These are phyloP conservation scores for Metschnikowia proteae DNA, from an alignment of 805 yeast species.

Conservation along the genomic window DNA sequence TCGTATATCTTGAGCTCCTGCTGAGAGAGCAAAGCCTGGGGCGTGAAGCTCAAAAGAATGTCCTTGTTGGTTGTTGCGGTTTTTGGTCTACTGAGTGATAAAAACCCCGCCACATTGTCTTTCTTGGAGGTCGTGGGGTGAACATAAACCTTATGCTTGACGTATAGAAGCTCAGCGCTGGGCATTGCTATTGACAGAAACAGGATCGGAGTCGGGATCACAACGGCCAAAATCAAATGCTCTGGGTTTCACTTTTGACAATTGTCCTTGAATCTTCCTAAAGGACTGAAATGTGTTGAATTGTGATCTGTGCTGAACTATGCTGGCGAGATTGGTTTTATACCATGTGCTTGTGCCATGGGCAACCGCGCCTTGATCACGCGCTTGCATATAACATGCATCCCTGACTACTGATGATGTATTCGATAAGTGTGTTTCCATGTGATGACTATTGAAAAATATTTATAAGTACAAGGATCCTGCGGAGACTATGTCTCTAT, in stretches of 20 bases:
- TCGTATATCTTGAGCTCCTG: slow-evolving; percentile 47
- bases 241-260: too few relatives aligned
- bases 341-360: not conserved
- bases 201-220: slow-evolving; percentile 13
- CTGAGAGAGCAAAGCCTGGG: slow-evolving; percentile 47
- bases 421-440: too few relatives aligned
- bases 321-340: not conserved
- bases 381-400: not conserved
- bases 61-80: slow-evolving; percentile 47
- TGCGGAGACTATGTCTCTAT: slow-evolving; percentile 94
- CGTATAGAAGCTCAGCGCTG: slow-evolving; percentile 40
- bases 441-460: too few relatives aligned
- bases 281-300: not conserved
- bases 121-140: slow-evolving; percentile 73
- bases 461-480: slow-evolving; percentile 75
- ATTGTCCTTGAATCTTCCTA: too few relatives aligned
- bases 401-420: not conserved
- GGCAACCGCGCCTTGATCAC: not conserved
- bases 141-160: slow-evolving; percentile 70
- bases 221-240: too few relatives aligned
- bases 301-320: not conserved
- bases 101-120: slow-evolving; percentile 78
- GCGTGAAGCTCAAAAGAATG: slow-evolving; percentile 62
- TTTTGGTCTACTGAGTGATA: slow-evolving; percentile 58
- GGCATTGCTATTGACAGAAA: slow-evolving; percentile 19